Conservation (phyloP, 805 yeast species). For the Candida dendrica region DNA sequence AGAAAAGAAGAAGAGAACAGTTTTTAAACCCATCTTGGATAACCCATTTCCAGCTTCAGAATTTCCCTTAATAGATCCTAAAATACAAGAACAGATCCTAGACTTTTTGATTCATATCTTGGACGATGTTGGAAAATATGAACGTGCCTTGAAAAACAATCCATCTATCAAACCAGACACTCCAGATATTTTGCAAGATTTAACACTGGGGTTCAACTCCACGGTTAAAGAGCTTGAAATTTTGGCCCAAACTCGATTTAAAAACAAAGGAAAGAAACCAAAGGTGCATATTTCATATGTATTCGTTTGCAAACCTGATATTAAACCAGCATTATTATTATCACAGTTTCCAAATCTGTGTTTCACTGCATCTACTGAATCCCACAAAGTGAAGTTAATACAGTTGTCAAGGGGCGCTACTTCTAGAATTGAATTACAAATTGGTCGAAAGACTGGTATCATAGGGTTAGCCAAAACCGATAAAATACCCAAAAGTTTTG, state of each 20-base stretch:
- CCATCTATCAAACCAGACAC: conserved; percentile 5
- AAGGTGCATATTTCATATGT: conserved; percentile 24
- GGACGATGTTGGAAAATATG: conserved; percentile 25
- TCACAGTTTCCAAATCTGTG: conserved; percentile 54
- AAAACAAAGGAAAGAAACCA: conserved; percentile 1
- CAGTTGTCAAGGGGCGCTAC: conserved; percentile 45
- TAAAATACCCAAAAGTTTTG: conserved; percentile 16
- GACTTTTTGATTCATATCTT: conserved; percentile 29
- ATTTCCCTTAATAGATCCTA: conserved; percentile 36
- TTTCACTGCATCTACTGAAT: conserved; percentile 31
- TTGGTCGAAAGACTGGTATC: conserved; percentile 28
- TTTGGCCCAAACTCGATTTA: conserved; percentile 25
- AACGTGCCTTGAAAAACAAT: conserved; percentile 6
- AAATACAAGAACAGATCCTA: conserved; percentile 28
- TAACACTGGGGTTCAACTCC: conserved; percentile 48
- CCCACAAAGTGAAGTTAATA: conserved; percentile 39
- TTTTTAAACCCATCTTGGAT: conserved; percentile 57
- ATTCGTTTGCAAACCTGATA: conserved; percentile 57
- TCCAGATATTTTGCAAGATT: conserved; percentile 9
- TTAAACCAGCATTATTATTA: conserved; percentile 40
- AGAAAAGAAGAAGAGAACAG: conserved; percentile 45
- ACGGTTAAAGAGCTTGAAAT: conserved; percentile 41
- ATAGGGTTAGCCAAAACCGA: conserved; percentile 19
- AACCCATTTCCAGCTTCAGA: conserved; percentile 50
- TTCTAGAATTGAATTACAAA: conserved; percentile 22